phyloP scores from a whole-genome alignment of 1,284 basidiomycete species.

The Bondarzewia mesenterica region DNA sequence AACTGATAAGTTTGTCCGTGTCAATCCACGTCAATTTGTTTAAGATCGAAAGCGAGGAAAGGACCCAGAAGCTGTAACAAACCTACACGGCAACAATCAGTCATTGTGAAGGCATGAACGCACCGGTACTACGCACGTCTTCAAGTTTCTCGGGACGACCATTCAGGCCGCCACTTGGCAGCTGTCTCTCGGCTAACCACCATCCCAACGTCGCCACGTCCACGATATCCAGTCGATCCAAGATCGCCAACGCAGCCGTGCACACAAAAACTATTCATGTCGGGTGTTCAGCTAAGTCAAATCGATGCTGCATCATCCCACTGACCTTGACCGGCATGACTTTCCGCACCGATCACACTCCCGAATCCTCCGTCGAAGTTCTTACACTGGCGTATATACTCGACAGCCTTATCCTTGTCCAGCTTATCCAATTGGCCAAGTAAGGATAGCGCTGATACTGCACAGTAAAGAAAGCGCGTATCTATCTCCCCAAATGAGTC shows the following conservation, averaged over 20 bases:
- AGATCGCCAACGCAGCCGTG: constrained; percentile 79
- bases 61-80: constrained; percentile 97
- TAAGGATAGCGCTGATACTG: constrained; percentile 75
- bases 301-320: no score
- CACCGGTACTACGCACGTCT: constrained; percentile 53
- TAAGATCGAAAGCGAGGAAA: constrained; percentile 84
- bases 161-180: constrained; percentile 91
- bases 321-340: constrained; percentile 86
- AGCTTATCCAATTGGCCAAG: constrained; percentile 64
- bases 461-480: constrained; percentile 88
- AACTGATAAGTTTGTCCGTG: constrained; percentile 66
- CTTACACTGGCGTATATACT: constrained; percentile 69
- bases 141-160: constrained; percentile 97
- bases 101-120: not conserved
- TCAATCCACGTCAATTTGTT: constrained; percentile 89
- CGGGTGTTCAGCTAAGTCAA: not conserved
- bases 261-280: constrained; percentile 78
- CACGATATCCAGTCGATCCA: constrained; percentile 73
- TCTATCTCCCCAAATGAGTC: constrained; percentile 89
- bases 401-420: constrained; percentile 59
- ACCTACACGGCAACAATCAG: constrained; percentile 46
- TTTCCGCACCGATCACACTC: constrained; percentile 77
- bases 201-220: constrained; percentile 73
- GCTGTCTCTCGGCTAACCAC: constrained; percentile 92
- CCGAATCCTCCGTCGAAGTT: constrained; percentile 99